These are phyloP conservation scores for Nicotiana undulata DNA, from an alignment of 257 asterid genomes.

Conservation along the genomic window DNA sequence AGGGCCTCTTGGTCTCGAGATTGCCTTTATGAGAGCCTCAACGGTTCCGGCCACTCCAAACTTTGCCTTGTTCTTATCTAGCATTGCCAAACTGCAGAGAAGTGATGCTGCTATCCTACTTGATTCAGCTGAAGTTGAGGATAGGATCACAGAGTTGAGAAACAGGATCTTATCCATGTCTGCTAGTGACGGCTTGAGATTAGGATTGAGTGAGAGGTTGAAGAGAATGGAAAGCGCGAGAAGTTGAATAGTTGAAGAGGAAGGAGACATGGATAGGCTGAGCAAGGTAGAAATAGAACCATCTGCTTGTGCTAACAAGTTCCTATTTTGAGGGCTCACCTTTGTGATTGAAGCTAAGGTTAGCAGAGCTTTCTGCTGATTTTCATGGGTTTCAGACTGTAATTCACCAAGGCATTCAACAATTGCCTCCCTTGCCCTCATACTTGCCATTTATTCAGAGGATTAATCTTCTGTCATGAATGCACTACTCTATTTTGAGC, in stretches of 20 bases:
- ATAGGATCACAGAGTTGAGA: conserved; percentile 35
- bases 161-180: conserved; percentile 38
- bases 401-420: conserved; percentile 39
- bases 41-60: conserved; percentile 66
- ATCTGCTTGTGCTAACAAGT: conserved; percentile 43
- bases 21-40: conserved; percentile 43
- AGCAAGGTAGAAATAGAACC: conserved; percentile 47
- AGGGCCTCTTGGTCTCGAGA: conserved; percentile 29
- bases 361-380: conserved; percentile 42
- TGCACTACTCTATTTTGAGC: background rate
- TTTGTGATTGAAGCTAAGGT: conserved; percentile 52
- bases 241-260: conserved; percentile 15
- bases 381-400: conserved; percentile 22
- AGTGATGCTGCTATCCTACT: conserved; percentile 57
- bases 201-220: conserved; percentile 67
- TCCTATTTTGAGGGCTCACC: conserved; percentile 66
- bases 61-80: conserved; percentile 72
- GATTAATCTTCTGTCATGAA: background rate
- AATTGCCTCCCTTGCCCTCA: conserved; percentile 27
- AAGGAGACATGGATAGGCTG: conserved; percentile 29
- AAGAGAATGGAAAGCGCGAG: conserved; percentile 62
- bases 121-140: conserved; percentile 23
- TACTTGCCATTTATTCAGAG: background rate
- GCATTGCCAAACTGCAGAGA: conserved; percentile 77
- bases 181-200: conserved; percentile 47